Percentiles rank a stretch among this genome's conserved stretches.
Evolutionary conservation across 345 rosid species (phyloP).

Genomic region (Microthlaspi erraticum): DNA sequence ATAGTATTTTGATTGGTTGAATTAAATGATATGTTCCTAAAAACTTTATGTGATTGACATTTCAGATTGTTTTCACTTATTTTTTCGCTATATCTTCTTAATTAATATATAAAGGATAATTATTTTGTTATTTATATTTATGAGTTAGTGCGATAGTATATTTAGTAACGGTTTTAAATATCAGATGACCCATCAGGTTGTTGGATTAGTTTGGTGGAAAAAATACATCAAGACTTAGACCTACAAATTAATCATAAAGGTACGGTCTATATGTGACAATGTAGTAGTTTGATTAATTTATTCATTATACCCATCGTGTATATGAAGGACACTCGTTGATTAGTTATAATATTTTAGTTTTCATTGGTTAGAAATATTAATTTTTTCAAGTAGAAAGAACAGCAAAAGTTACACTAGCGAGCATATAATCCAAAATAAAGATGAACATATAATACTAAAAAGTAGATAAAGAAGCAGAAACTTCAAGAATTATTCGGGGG

Average conservation of each 20-base stretch:
- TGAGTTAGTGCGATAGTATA: background rate
- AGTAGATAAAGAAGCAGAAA: conserved; percentile 45
- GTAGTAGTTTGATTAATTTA: background rate
- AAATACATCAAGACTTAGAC: background rate
- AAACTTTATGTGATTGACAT: too few species aligned
- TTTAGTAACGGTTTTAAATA: background rate
- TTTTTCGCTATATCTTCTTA: too few species aligned
- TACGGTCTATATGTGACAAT: conserved; percentile 16
- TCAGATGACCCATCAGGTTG: background rate
- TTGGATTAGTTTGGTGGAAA: conserved; percentile 5
- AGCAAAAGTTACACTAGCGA: conserved; percentile 25
- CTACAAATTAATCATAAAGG: background rate
- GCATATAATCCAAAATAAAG: conserved; percentile 44
- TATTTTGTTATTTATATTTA: background rate
- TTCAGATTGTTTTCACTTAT: too few species aligned
- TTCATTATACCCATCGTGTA: background rate
- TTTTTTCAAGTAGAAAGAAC: conserved; percentile 14
- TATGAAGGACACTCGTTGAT: conserved; percentile 12
- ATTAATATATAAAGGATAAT: too few species aligned
- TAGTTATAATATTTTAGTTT: background rate
- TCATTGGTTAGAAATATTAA: conserved; percentile 9
- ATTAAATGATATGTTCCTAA: too few species aligned
- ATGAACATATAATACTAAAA: conserved; percentile 37
- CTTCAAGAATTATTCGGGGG: conserved; percentile 48
- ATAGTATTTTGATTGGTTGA: too few species aligned